Evolutionary conservation across 2,329 filamentous ascomycete genomes (phyloP).

Genomic region (Arthroderma sp.): DNA sequence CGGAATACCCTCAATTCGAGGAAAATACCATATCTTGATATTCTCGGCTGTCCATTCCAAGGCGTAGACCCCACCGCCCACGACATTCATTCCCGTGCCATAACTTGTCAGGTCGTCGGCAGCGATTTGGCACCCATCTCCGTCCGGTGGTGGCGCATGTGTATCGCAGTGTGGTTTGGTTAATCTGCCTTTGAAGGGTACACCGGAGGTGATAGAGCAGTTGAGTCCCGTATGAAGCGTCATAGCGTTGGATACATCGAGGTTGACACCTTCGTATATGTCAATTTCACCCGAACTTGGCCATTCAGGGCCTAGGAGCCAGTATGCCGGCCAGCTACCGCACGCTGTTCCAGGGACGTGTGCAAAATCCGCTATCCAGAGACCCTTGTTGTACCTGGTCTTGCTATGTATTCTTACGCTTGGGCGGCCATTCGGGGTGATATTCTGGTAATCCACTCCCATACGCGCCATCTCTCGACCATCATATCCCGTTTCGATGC

Average conservation of each 20-base stretch:
- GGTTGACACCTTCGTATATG: conserved; percentile 40
- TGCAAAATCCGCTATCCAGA: conserved; percentile 35
- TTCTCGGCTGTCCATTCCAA: conserved; percentile 34
- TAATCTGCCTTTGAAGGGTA: conserved; percentile 37
- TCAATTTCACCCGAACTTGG: conserved; percentile 36
- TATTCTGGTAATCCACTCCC: conserved; percentile 31
- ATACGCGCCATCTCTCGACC: conserved; percentile 27
- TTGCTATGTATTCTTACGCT: conserved; percentile 34
- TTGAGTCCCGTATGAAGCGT: conserved; percentile 36
- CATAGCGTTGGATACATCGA: conserved; percentile 30
- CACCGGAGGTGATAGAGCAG: conserved; percentile 29
- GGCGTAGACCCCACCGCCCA: conserved; percentile 37
- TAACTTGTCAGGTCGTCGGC: conserved; percentile 27
- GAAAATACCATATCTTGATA: conserved; percentile 42
- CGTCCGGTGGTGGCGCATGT: conserved; percentile 26
- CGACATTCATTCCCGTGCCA: conserved; percentile 41
- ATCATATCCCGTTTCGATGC: conserved; percentile 16
- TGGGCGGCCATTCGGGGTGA: conserved; percentile 27
- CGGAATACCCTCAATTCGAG: conserved; percentile 29
- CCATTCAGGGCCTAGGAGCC: conserved; percentile 31
- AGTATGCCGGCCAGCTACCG: conserved; percentile 40
- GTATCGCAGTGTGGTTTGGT: conserved; percentile 38
- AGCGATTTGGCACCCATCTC: conserved; percentile 31
- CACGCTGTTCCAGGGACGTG: conserved; percentile 37
- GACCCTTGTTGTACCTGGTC: conserved; percentile 31